Evolutionary conservation across 2,329 filamentous ascomycete species (phyloP).

Genomic region (Chrysosporium keratinophilum): DNA sequence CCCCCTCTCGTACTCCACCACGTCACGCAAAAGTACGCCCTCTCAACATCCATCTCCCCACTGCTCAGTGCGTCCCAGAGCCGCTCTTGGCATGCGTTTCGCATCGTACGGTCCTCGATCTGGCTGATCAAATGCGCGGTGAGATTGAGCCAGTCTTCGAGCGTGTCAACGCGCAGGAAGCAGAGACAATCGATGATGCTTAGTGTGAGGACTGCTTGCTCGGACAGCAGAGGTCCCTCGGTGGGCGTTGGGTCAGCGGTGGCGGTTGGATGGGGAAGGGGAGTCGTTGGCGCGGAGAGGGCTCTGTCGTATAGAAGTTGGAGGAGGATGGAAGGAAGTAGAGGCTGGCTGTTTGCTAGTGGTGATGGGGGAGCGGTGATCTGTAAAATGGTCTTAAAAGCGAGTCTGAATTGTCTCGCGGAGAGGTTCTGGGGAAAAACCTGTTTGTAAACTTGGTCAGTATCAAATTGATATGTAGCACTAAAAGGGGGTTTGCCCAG

Average conservation of each 20-base stretch:
- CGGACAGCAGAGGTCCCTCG: constrained; percentile 46
- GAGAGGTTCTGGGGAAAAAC: constrained; percentile 72
- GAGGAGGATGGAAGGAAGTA: constrained; percentile 67
- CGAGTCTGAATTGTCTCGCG: constrained; percentile 74
- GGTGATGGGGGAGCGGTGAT: constrained; percentile 71
- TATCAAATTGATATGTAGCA: constrained; percentile 1
- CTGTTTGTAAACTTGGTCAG: constrained; percentile 17
- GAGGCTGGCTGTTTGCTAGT: constrained; percentile 60
- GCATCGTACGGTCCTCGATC: constrained; percentile 52
- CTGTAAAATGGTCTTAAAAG: constrained; percentile 74
- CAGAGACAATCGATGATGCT: constrained; percentile 71
- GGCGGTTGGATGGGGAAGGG: constrained; percentile 30
- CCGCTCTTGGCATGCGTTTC: constrained; percentile 55
- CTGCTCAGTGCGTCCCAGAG: constrained; percentile 71
- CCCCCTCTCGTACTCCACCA: constrained; percentile 72
- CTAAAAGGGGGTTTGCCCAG: neutral
- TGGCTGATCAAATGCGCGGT: constrained; percentile 57
- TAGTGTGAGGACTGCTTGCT: constrained; percentile 66
- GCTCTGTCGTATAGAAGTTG: constrained; percentile 65
- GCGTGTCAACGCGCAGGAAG: constrained; percentile 55
- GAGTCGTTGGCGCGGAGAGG: constrained; percentile 43
- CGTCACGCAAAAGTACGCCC: constrained; percentile 63
- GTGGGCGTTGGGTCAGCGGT: constrained; percentile 24
- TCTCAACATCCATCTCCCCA: constrained; percentile 81
- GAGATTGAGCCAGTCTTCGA: constrained; percentile 73